Conservation (phyloP, 345 rosid species). For the Camelina neglecta region DNA sequence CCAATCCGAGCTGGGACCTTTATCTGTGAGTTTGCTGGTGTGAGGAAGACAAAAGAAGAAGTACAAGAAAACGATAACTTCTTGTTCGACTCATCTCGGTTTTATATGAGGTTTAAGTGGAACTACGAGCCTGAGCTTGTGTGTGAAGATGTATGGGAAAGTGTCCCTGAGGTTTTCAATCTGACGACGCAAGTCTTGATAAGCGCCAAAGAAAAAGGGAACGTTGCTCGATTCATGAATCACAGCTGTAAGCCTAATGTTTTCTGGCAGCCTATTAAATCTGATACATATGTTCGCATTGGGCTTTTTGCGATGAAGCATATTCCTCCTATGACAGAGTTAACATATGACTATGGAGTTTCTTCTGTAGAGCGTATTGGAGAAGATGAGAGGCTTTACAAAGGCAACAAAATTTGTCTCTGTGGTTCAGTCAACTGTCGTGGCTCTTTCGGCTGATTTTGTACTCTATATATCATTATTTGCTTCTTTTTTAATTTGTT, state of each 20-base stretch:
- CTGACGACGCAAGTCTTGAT: constrained; percentile 59
- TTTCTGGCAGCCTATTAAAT: constrained; percentile 70
- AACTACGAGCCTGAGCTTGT: constrained; percentile 30
- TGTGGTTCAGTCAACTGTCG: no score
- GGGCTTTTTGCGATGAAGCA: constrained; percentile 49
- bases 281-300: constrained; percentile 34
- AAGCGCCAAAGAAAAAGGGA: constrained; percentile 58
- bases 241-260: constrained; percentile 77
- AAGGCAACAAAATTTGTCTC: no score
- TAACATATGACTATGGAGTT: constrained; percentile 31
- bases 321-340: constrained; percentile 58
- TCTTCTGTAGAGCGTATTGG: no score
- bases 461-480: no score
- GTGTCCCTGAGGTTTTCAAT: constrained; percentile 31
- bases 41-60: constrained; percentile 9
- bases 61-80: constrained; percentile 44
- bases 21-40: constrained; percentile 57
- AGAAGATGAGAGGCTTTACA: no score
- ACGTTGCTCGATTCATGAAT: constrained; percentile 83
- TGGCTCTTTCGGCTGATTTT: no score
- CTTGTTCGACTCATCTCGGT: constrained; percentile 59
- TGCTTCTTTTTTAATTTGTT: no score
- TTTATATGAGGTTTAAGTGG: constrained; percentile 26
- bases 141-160: constrained; percentile 30
- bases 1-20: constrained; percentile 53